Conservation (phyloP, 306 rosid genomes). For the Adenanthera pavonina region DNA sequence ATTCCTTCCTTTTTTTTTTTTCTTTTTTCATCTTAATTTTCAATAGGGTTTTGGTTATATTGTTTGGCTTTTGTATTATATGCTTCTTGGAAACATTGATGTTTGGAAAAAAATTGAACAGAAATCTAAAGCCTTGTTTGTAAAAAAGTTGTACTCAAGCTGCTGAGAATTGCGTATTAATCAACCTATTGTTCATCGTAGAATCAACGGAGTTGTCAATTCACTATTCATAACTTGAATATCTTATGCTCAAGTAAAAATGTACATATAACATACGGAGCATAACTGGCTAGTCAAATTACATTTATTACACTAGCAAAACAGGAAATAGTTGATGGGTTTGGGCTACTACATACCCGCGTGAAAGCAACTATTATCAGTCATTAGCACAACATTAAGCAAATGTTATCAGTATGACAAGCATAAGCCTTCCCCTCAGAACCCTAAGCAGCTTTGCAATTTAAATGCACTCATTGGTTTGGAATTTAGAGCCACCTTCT, state of each 20-base stretch:
- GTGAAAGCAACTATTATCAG: neutral
- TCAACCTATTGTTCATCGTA: neutral
- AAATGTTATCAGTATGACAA: neutral
- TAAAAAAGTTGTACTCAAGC: neutral
- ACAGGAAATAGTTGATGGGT: neutral
- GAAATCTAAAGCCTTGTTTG: neutral
- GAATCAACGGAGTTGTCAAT: neutral
- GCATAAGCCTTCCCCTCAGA: neutral
- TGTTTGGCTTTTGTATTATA: neutral
- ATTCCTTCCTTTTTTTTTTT: neutral
- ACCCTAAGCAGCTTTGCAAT: neutral
- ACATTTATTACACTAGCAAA: neutral
- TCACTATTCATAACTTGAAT: neutral
- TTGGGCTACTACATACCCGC: neutral
- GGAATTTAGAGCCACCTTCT: neutral
- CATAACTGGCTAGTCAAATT: neutral
- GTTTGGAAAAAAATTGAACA: neutral
- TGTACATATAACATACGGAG: neutral
- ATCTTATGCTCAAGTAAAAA: neutral
- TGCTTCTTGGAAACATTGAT: neutral
- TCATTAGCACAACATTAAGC: neutral
- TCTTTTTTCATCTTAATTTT: neutral
- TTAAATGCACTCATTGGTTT: neutral
- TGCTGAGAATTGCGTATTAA: neutral
- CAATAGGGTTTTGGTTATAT: neutral